Evolutionary conservation across 2,329 filamentous ascomycete species (phyloP), one percentile per base, ranked within the genome.

Genomic region (Diplodia scrobiculata): DNA sequence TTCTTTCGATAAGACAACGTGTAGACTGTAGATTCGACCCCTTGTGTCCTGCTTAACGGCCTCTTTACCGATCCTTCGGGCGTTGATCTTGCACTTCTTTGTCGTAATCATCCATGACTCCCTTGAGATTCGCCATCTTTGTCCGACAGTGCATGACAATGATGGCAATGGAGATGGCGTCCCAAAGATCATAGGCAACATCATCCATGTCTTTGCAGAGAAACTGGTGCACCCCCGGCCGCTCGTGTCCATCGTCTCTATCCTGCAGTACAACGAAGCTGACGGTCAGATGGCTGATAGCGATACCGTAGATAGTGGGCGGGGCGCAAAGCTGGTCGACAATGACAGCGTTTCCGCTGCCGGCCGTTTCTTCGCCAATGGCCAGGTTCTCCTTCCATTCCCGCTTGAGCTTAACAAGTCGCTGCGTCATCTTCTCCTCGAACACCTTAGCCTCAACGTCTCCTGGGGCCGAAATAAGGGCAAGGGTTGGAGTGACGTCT

Each of bases 141-240:
- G 83, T 82, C 5, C 84, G 79, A 63, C 82, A 80, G 71, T 85
- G 82, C 68, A 84, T 79, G 11, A 85, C 77, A 5, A 84, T 75
- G 66, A 87, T 84, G 0, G 85, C 83, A 59, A 87, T 69, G 0
- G 84, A 84, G 3, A 87, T 75, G 4, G 82, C 79, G 70, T 86
- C 86, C 86, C 86, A 88, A 1, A 87, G 84, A 71, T 87, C 86
- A 67, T 84, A 83, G 1, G 80, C 80, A 9, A 86, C 81, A 71
- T 87, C 82, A 69, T 86, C 84, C 63, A 82, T 80, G 5, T 79
- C 9, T 36, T 36, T 36, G 34, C 34, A 36, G 34, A 36, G 81
- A 59, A 87, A 80, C 11, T 79, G 78, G 11, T 77, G 73, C 7
- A 81, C 59, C 69, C 68, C 64, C 11, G 71, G 69, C 53, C 73